phyloP scores from a whole-genome alignment of 345 rosid species.

The Corymbia maculata region DNA sequence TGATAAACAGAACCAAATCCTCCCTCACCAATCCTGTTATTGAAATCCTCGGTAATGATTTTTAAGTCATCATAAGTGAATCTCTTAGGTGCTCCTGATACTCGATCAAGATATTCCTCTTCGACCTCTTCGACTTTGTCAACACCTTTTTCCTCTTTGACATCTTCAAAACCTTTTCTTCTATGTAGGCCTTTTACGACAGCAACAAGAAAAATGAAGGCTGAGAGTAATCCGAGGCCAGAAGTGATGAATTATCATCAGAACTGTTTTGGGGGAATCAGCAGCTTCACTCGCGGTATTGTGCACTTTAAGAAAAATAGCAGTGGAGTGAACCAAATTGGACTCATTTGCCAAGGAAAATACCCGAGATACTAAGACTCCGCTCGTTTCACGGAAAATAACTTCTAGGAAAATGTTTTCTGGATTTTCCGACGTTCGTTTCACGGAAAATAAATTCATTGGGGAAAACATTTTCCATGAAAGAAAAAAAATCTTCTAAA shows the following conservation, averaged over 20 bases:
- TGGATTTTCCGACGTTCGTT: too few relatives aligned
- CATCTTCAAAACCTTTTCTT: not conserved
- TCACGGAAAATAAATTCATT: too few relatives aligned
- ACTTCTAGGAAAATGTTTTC: too few relatives aligned
- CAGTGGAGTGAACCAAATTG: not conserved
- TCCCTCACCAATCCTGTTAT: not conserved
- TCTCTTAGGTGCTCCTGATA: not conserved
- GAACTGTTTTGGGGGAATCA: not conserved
- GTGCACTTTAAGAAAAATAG: not conserved
- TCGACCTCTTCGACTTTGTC: not conserved
- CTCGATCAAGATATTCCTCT: not conserved
- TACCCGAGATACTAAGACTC: not conserved
- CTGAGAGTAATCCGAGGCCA: not conserved
- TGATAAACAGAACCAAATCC: conserved; percentile 2
- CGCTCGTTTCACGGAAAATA: too few relatives aligned
- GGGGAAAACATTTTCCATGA: too few relatives aligned
- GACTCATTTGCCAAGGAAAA: not conserved
- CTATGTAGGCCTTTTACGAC: not conserved
- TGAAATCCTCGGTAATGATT: not conserved
- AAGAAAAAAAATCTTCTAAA: too few relatives aligned
- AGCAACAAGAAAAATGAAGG: not conserved
- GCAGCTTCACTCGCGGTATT: not conserved
- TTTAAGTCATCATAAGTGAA: not conserved
- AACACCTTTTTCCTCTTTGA: not conserved
- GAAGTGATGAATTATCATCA: not conserved